phyloP scores from a whole-genome alignment of 177 flowering plant genomes.

The Vitis hybrid region DNA sequence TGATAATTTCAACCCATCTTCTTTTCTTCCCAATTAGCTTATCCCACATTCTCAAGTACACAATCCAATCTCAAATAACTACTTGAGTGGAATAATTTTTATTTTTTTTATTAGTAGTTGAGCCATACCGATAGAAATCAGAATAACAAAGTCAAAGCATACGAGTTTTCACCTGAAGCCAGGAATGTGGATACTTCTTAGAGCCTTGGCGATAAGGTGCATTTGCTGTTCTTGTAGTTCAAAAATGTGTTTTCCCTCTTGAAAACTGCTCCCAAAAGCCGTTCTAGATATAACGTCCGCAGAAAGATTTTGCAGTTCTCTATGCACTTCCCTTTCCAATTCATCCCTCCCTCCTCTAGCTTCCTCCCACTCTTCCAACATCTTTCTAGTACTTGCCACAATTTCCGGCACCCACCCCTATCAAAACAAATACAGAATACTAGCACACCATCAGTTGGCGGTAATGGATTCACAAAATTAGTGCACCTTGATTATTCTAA shows the following conservation, averaged over 20 bases:
- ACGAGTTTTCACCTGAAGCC: slow-evolving; percentile 50
- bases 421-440: no score
- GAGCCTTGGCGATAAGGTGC: slow-evolving; percentile 14
- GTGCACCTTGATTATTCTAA: no score
- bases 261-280: slow-evolving; percentile 51
- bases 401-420: no score
- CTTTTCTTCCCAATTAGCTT: no score
- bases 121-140: neutral
- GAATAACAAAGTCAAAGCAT: neutral
- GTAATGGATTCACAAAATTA: no score
- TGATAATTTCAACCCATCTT: no score
- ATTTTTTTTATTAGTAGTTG: no score
- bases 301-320: slow-evolving; percentile 33
- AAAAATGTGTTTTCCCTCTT: slow-evolving; percentile 41
- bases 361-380: slow-evolving; percentile 40
- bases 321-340: slow-evolving; percentile 19
- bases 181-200: slow-evolving; percentile 24
- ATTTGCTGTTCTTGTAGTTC: slow-evolving; percentile 17
- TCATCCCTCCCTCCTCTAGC: slow-evolving; percentile 26
- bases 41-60: no score
- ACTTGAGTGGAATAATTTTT: no score
- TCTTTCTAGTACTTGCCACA: neutral
- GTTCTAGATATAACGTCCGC: slow-evolving; percentile 47
- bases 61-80: no score
- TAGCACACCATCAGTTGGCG: no score